Evolutionary conservation across 805 yeast species (phyloP).

Genomic region (Maudiozyma pseudohumilis): DNA sequence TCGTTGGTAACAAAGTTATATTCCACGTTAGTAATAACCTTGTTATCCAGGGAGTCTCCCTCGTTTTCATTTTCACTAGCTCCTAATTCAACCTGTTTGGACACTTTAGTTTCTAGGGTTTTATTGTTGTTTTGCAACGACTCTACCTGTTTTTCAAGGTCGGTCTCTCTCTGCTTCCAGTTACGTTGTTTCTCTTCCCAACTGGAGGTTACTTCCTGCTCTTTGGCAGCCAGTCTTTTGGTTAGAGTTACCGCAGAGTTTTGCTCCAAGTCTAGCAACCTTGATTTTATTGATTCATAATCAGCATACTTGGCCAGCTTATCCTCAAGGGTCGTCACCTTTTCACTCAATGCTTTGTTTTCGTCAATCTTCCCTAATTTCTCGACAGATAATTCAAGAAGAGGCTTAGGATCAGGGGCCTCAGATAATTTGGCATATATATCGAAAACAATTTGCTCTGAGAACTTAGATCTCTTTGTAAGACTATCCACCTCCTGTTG

Average conservation of each 20-base stretch:
- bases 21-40: conserved; percentile 29
- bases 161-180: conserved; percentile 52
- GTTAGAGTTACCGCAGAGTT: conserved; percentile 46
- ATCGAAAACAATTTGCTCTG: conserved; percentile 65
- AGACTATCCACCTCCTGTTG: conserved; percentile 82
- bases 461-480: conserved; percentile 64
- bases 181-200: conserved; percentile 65
- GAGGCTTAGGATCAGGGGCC: conserved; percentile 87
- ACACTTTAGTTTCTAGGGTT: conserved; percentile 59
- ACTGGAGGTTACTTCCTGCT: conserved; percentile 56
- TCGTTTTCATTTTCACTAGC: conserved; percentile 27
- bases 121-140: conserved; percentile 47
- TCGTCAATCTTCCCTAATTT: conserved; percentile 50
- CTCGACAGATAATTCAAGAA: conserved; percentile 60
- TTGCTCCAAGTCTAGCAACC: conserved; percentile 51
- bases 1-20: conserved; percentile 65
- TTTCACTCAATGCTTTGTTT: conserved; percentile 39
- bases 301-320: conserved; percentile 60
- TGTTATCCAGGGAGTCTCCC: conserved; percentile 13
- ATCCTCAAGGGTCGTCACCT: conserved; percentile 43
- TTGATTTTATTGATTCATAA: conserved; percentile 62
- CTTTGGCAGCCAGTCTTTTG: conserved; percentile 54
- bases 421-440: conserved; percentile 71
- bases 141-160: conserved; percentile 40
- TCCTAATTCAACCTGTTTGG: conserved; percentile 41